These are phyloP conservation scores for Tetradesmus lagerheimii DNA, from an alignment of 139 green algal genomes.

Conservation along the genomic window DNA sequence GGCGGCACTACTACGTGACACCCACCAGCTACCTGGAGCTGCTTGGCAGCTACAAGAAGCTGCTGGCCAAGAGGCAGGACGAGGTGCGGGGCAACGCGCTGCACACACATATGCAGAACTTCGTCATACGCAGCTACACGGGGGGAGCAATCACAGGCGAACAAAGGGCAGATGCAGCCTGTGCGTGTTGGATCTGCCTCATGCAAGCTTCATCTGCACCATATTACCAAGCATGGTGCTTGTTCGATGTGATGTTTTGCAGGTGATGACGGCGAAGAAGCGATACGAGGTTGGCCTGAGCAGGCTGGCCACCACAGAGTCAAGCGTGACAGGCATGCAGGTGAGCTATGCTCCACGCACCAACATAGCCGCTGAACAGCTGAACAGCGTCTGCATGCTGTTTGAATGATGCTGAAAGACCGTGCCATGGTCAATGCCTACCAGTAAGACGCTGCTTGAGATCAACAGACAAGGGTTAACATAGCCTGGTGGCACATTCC, in stretches of 20 bases:
- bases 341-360: neutral
- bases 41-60: slow-evolving; percentile 75
- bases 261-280: slow-evolving; percentile 72
- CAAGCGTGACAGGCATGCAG: slow-evolving; percentile 76
- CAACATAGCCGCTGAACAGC: too few relatives aligned
- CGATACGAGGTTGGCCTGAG: slow-evolving; percentile 81
- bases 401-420: too few relatives aligned
- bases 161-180: neutral
- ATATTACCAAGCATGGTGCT: neutral
- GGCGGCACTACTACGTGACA: slow-evolving; percentile 84
- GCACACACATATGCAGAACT: neutral
- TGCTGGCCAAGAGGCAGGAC: slow-evolving; percentile 65
- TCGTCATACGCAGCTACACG: neutral
- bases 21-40: slow-evolving; percentile 88
- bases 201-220: neutral
- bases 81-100: slow-evolving; percentile 13
- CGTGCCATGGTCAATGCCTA: too few relatives aligned
- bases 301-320: slow-evolving; percentile 80
- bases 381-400: too few relatives aligned
- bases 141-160: neutral
- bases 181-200: neutral
- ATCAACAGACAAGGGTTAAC: too few relatives aligned
- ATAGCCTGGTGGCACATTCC: neutral
- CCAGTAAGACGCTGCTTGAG: too few relatives aligned
- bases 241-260: neutral